Evolutionary conservation across 176 grass and related monocot genomes (phyloP), one percentile per base, ranked within the genome.

Genomic region (Phoenix roebelenii): DNA sequence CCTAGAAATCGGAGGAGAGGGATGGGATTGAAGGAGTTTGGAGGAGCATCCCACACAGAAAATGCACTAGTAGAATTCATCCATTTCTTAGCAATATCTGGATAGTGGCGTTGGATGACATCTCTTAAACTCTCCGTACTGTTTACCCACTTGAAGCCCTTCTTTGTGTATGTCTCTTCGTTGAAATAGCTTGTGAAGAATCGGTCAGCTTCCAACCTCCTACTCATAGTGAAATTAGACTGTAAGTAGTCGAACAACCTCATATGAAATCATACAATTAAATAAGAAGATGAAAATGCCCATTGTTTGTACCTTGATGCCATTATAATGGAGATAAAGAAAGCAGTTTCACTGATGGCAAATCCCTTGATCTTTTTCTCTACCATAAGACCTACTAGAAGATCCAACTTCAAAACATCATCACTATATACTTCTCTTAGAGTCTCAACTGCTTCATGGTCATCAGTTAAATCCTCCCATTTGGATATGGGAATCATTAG

Each of bases 351-450:
- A 22, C 83, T 86, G 63, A 86, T 86, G 59, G 83, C 83, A 63
- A 86, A 86, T 18, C 83, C 77, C 58, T 81, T 74, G 58, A 86
- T 80, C 52, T 86, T 80, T 64, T 81, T 80, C 83, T 85, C 83
- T 54, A 77, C 83, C 83, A 85, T 77, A 26, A 85, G 72, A 52
- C 83, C 83, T 50, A 85, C 73, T 17, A 85, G 83, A 55, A 80
- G 73, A 69, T 85, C 83, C 73, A 81, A 69, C 65, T 86, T 86
- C 73, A 81, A 77, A 25, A 81, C 73, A 39, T 86, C 64, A 18
- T 86, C 83, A 35, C 77, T 77, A 17, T 81, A 86, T 59, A 86
- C 55, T 73, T 67, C 68, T 60, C 22, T 64, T 59, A 86, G 61
- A 15, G 55, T 23, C 60, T 65, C 16, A 9, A 86, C 49, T 54